Evolutionary conservation across 768 basidiomycete species (phyloP).

Genomic region (Mycena floridula): DNA sequence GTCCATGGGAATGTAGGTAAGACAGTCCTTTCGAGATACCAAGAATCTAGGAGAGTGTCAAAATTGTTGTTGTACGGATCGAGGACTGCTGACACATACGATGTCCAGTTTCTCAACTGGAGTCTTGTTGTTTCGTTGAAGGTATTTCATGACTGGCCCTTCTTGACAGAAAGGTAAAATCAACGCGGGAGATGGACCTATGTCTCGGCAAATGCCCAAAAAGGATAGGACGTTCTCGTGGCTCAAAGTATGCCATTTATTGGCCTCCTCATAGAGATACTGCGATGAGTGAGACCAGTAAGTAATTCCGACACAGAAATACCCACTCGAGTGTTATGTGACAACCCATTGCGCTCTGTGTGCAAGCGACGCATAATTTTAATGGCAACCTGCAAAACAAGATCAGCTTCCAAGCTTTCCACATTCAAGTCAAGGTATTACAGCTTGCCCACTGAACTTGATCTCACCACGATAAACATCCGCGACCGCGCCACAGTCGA

Average conservation of each 20-base stretch:
- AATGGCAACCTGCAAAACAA: background rate
- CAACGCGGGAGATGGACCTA: slow-evolving; percentile 10
- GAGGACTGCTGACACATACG: background rate
- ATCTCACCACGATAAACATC: background rate
- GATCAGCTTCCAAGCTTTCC: too few relatives aligned
- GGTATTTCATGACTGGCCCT: slow-evolving; percentile 8
- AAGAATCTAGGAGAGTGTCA: slow-evolving; percentile 3
- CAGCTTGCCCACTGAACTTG: background rate
- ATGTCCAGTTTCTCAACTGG: slow-evolving; percentile 3
- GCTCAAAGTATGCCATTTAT: slow-evolving; percentile 3
- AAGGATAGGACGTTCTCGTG: slow-evolving; percentile 8
- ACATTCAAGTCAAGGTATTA: too few relatives aligned
- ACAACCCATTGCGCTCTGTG: background rate
- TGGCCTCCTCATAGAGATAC: slow-evolving; percentile 4
- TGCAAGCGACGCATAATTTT: background rate
- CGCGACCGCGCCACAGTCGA: background rate
- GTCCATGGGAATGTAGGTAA: slow-evolving; percentile 11
- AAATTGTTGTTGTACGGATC: background rate
- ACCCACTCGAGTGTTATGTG: background rate
- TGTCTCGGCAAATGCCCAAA: slow-evolving; percentile 7
- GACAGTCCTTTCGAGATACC: slow-evolving; percentile 7
- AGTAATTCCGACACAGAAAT: background rate
- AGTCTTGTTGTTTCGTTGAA: background rate
- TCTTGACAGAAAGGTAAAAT: slow-evolving; percentile 7
- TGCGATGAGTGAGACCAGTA: background rate